These are phyloP conservation scores for Calocybe cyanea DNA, from an alignment of 768 basidiomycete genomes.

Conservation along the genomic window DNA sequence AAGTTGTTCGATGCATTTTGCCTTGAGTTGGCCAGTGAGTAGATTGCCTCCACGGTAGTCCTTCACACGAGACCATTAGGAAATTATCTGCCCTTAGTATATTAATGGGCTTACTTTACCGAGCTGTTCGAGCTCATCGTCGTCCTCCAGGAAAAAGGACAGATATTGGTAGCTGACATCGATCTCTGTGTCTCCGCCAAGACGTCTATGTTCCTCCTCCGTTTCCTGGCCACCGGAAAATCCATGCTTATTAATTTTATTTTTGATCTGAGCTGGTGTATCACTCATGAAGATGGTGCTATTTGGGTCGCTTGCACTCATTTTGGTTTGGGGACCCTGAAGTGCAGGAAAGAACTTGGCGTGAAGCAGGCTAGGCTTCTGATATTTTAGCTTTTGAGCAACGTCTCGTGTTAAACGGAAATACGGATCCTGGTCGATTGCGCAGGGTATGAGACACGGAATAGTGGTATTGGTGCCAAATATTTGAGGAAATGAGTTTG, in stretches of 20 bases:
- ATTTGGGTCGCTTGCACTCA: constrained; percentile 95
- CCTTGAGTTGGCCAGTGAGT: constrained; percentile 90
- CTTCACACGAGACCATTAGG: constrained; percentile 33
- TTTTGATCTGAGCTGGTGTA: constrained; percentile 89
- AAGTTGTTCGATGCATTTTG: constrained; percentile 75
- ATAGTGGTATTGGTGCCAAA: constrained; percentile 80
- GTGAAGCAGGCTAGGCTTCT: constrained; percentile 89
- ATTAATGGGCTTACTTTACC: constrained; percentile 54
- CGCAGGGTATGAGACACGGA: constrained; percentile 94
- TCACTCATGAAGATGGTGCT: constrained; percentile 97
- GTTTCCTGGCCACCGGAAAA: constrained; percentile 95
- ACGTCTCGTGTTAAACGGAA: constrained; percentile 98
- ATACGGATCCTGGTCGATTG: constrained; percentile 97
- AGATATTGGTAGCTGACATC: constrained; percentile 96
- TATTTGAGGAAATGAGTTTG: constrained; percentile 97
- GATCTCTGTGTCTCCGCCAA: constrained; percentile 91
- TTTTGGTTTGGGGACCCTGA: constrained; percentile 97
- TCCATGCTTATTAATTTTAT: constrained; percentile 93
- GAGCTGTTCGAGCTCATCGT: constrained; percentile 75
- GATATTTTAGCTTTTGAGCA: constrained; percentile 91
- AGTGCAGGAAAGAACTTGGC: constrained; percentile 98
- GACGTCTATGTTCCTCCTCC: constrained; percentile 86
- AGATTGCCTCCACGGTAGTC: constrained; percentile 88
- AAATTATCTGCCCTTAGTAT: not conserved
- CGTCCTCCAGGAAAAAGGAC: constrained; percentile 93